These are phyloP conservation scores for Ambrosiella xylebori DNA, from an alignment of 2,329 filamentous ascomycete species.

Conservation along the genomic window DNA sequence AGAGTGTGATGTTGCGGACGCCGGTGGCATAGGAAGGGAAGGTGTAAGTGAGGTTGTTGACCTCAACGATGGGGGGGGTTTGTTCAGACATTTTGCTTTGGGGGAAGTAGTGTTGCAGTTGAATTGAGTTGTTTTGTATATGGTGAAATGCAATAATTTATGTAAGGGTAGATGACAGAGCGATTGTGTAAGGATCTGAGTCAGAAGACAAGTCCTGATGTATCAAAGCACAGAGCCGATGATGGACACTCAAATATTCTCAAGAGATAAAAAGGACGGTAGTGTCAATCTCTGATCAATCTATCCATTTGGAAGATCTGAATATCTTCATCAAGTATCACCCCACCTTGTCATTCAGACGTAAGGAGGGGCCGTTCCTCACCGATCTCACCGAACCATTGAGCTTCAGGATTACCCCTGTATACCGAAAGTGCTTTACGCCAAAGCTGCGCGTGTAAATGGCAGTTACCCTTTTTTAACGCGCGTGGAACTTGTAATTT, in stretches of 20 bases:
- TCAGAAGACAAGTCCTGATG: too few species aligned
- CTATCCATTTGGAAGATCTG: too few species aligned
- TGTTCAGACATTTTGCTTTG: constrained; percentile 17
- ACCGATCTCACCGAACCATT: neutral
- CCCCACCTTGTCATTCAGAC: neutral
- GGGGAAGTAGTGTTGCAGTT: neutral
- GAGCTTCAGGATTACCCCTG: neutral
- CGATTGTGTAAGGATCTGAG: too few species aligned
- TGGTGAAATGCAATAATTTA: neutral
- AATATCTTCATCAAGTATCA: neutral
- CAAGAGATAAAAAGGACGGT: too few species aligned
- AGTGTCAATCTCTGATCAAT: too few species aligned
- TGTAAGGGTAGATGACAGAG: too few species aligned
- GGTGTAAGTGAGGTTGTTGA: constrained; percentile 64
- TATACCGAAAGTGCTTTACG: constrained; percentile 4
- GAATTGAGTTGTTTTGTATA: neutral
- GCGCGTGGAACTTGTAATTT: neutral
- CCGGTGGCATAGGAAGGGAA: constrained; percentile 79
- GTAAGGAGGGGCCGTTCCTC: neutral
- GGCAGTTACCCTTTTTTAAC: neutral
- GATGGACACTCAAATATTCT: too few species aligned
- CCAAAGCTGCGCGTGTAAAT: constrained; percentile 1
- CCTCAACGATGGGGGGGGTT: constrained; percentile 45
- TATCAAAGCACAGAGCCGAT: too few species aligned
- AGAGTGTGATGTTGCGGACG: constrained; percentile 53